These are phyloP conservation scores for Perkinsus marinus DNA, from an alignment of 169 alveolate species.

Conservation along the genomic window DNA sequence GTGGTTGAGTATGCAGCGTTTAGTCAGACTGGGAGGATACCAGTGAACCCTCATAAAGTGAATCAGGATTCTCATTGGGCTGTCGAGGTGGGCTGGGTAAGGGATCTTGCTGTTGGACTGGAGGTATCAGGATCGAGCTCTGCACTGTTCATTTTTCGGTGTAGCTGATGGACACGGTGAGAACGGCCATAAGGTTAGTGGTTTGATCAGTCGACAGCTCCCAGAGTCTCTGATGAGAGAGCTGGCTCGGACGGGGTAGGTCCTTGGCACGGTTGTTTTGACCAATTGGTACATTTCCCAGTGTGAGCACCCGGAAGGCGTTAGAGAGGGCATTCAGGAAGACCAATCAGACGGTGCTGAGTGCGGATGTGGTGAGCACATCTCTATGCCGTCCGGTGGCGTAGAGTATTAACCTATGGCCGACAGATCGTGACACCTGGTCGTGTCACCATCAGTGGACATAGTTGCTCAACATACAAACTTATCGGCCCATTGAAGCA, in stretches of 20 bases:
- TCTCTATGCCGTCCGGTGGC: no score
- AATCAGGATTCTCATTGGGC: slow-evolving; percentile 35
- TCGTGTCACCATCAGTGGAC: no score
- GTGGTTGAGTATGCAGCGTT: neutral
- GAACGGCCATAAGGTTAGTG: slow-evolving; percentile 60
- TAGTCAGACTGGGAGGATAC: slow-evolving; percentile 4
- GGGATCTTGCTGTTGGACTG: neutral
- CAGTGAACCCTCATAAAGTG: slow-evolving; percentile 30
- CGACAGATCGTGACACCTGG: no score
- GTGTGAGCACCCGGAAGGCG: neutral
- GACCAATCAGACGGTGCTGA: neutral
- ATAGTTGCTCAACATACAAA: no score
- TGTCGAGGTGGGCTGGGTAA: neutral
- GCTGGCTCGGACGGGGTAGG: neutral
- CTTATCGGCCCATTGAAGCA: no score
- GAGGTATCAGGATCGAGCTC: neutral
- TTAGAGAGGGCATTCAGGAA: neutral
- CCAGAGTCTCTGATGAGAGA: slow-evolving; percentile 33
- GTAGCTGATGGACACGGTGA: slow-evolving; percentile 77
- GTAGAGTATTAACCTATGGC: no score
- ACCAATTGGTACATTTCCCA: neutral
- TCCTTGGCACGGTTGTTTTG: neutral
- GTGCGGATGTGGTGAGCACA: neutral
- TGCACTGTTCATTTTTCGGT: slow-evolving; percentile 34
- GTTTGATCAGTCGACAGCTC: slow-evolving; percentile 42